phyloP scores from a whole-genome alignment of 306 rosid species.

The Rosa chinensis region DNA sequence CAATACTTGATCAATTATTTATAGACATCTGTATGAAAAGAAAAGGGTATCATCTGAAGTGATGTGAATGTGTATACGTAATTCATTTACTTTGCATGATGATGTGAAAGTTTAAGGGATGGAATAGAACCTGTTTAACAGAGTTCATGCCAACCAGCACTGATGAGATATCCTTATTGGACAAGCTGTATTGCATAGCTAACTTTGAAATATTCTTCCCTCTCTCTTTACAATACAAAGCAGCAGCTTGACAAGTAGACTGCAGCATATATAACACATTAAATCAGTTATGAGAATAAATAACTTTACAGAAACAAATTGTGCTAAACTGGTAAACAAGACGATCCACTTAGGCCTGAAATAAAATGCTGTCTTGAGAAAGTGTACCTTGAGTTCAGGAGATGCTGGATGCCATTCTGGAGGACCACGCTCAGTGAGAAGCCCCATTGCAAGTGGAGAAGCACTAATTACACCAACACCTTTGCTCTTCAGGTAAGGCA shows the following conservation, averaged over 20 bases:
- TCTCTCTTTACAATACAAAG: conserved; percentile 58
- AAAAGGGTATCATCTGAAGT: not conserved
- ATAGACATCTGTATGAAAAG: not conserved
- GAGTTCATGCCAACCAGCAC: conserved; percentile 94
- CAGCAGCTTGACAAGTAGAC: conserved; percentile 87
- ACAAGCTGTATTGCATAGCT: conserved; percentile 93
- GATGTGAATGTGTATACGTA: not conserved
- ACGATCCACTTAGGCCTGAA: not conserved
- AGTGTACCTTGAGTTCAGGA: conserved; percentile 65
- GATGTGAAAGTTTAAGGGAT: not conserved
- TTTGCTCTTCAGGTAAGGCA: conserved; percentile 83
- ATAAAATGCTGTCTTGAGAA: not conserved
- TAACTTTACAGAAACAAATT: not conserved
- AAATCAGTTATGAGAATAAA: conserved; percentile 18
- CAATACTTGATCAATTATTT: not conserved
- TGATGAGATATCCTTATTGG: conserved; percentile 77
- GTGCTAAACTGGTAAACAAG: not conserved
- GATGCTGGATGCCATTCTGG: conserved; percentile 97
- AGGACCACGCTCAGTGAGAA: conserved; percentile 87
- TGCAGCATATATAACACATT: conserved; percentile 32
- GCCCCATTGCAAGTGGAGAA: conserved; percentile 94
- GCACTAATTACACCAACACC: conserved; percentile 84
- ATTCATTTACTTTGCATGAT: conserved; percentile 1
- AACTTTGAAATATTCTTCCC: conserved; percentile 85
- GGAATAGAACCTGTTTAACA: conserved; percentile 56